Evolutionary conservation across 495 filamentous ascomycete species (phyloP).

Genomic region (Darksidea phi): DNA sequence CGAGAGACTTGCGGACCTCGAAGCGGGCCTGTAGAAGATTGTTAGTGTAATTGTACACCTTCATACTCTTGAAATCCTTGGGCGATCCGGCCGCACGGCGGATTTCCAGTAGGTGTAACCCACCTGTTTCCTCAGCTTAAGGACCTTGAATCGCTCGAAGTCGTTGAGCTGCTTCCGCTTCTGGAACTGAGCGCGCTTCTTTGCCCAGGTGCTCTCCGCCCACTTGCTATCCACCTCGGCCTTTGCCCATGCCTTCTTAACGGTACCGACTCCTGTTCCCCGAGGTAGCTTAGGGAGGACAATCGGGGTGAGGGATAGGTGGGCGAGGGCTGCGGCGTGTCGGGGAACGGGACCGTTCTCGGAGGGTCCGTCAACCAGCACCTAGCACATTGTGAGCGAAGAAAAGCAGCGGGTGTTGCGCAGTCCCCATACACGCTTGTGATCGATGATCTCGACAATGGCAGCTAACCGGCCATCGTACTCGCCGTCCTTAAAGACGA

Average conservation of each 20-base stretch:
- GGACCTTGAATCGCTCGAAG: constrained; percentile 99
- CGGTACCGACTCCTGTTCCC: constrained; percentile 74
- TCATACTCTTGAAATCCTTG: no score
- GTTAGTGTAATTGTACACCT: no score
- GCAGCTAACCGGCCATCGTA: constrained; percentile 81
- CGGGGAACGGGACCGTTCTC: constrained; percentile 71
- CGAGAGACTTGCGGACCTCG: constrained; percentile 89
- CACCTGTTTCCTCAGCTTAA: constrained; percentile 96
- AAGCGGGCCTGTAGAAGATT: constrained; percentile 64
- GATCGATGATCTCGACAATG: constrained; percentile 99
- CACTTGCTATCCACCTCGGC: constrained; percentile 86
- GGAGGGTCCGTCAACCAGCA: constrained; percentile 91
- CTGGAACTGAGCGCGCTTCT: constrained; percentile 77
- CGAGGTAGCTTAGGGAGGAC: constrained; percentile 85
- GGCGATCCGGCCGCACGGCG: constrained; percentile 1
- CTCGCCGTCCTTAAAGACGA: constrained; percentile 75
- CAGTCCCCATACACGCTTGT: constrained; percentile 89
- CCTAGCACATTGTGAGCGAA: constrained; percentile 59
- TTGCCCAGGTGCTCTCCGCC: constrained; percentile 81
- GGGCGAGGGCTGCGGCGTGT: constrained; percentile 73
- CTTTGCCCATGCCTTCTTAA: constrained; percentile 83
- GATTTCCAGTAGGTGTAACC: constrained; percentile 37
- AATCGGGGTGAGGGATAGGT: constrained; percentile 85
- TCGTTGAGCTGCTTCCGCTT: constrained; percentile 89
- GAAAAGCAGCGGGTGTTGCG: constrained; percentile 2